Evolutionary conservation across 2,329 filamentous ascomycete genomes (phyloP).

Genomic region (Fusarium palustre): DNA sequence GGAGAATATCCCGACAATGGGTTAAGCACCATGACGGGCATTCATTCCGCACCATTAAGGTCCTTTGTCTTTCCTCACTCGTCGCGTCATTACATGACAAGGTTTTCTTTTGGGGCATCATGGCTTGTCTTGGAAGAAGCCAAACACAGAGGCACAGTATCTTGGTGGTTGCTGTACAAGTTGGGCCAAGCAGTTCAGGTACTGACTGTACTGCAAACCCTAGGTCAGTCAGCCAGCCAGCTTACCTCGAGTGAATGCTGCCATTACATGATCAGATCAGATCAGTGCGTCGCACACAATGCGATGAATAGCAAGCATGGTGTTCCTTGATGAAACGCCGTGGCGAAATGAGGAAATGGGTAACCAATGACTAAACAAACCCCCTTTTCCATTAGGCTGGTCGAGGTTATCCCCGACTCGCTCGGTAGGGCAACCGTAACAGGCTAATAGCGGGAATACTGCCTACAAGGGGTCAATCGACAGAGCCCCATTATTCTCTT

Average conservation of each 20-base stretch:
- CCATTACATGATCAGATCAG: constrained; percentile 19
- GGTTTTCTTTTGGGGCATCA: not conserved
- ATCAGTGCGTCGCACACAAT: not conserved
- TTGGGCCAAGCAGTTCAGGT: not conserved
- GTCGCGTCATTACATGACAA: not conserved
- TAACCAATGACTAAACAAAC: constrained; percentile 14
- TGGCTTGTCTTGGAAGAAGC: not conserved
- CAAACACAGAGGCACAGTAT: not conserved
- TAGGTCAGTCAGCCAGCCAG: not conserved
- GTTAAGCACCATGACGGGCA: not conserved
- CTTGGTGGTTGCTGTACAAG: not conserved
- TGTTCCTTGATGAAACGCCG: constrained; percentile 11
- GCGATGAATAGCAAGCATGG: constrained; percentile 12
- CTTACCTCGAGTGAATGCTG: not conserved
- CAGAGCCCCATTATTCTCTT: constrained; percentile 19
- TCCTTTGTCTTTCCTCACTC: not conserved
- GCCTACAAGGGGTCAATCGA: constrained; percentile 1
- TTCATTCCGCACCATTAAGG: not conserved
- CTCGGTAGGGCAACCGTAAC: constrained; percentile 5
- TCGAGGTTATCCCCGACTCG: not conserved
- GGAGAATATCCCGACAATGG: constrained; percentile 12
- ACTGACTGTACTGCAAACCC: too few relatives aligned
- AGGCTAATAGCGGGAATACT: constrained; percentile 25
- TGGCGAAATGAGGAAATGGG: constrained; percentile 15
- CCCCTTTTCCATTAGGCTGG: constrained; percentile 6